phyloP scores from a whole-genome alignment of 1,284 basidiomycete species.

The Stygiomarasmius scandens region DNA sequence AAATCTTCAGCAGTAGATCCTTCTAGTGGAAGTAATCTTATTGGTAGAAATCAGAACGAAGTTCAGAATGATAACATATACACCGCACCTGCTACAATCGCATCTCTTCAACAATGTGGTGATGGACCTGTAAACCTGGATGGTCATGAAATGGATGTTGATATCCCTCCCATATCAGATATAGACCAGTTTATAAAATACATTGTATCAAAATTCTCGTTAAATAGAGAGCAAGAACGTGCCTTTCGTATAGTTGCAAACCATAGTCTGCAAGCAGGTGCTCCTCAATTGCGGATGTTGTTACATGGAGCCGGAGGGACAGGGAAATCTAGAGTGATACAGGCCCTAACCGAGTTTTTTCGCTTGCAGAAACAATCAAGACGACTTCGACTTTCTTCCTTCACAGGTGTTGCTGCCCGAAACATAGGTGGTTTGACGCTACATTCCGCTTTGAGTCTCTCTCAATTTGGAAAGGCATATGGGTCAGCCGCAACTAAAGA shows the following conservation, averaged over 20 bases:
- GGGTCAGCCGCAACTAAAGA: background rate
- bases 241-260: slow-evolving; percentile 33
- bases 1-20: too few species aligned
- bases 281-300: slow-evolving; percentile 30
- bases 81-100: too few species aligned
- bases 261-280: slow-evolving; percentile 18
- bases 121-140: too few species aligned
- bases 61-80: too few species aligned
- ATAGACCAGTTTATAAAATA: slow-evolving; percentile 1
- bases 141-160: too few species aligned
- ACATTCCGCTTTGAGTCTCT: background rate
- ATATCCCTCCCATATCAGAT: too few species aligned
- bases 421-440: background rate
- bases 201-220: too few species aligned
- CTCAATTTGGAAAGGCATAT: background rate
- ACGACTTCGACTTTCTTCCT: background rate
- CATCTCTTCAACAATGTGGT: too few species aligned
- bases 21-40: too few species aligned
- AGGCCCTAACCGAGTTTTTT: slow-evolving; percentile 23
- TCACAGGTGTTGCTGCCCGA: background rate
- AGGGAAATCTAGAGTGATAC: slow-evolving; percentile 37
- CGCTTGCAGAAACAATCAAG: background rate
- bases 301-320: slow-evolving; percentile 34
- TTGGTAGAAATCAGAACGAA: too few species aligned
- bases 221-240: slow-evolving; percentile 21